Evolutionary conservation across 768 basidiomycete genomes (phyloP), one percentile per base, ranked within the genome.

Genomic region (Russula griseocarnosa): DNA sequence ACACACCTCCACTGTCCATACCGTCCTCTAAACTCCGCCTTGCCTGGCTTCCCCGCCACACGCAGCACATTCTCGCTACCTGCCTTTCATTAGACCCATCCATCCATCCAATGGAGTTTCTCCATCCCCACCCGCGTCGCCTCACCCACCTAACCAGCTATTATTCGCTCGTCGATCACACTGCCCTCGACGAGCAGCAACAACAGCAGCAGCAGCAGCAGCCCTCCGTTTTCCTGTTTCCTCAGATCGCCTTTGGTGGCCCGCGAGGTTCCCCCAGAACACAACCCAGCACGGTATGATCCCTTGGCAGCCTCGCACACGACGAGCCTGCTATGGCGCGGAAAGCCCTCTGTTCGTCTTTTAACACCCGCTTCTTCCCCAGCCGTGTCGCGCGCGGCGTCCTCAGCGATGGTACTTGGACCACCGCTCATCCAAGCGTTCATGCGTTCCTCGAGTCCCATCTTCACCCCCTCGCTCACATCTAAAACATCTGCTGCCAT

Each of bases 381-480:
- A 5, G 28, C 53, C 36, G n/a, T 16, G 49, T 67, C 28, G 34
- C 66, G 32, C 60, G 51, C 26, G 68, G 68, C 53, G 66, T 69
- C 51, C 62, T 69, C 66, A 64, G 59, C 53, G 62, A 69, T 32
- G 66, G 66, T n/a, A 59, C 58, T 42, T 67, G 66, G 66, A 69
- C 62, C 52, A 57, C 59, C 22, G 36, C 55, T 22, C 68, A 69
- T 28, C 68, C 68, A n/a, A 47, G 32, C 49, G 66, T 69, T 28
- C 49, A 55, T 22, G 66, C 36, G 6, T 67, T 63, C 47, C 62
- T 69, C 24, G 28, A 51, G n/a, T 56, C 58, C 66, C 66, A 26
- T 40, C 46, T 44, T 47, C 62, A 5, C 66, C 28, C 66, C 68
- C 32, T 36, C 46, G 13, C 55, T 66, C 47, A 6, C 26, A 53